Percentiles rank a stretch among this genome's conserved stretches.
phyloP scores from a whole-genome alignment of 352 stramenopile species.

The Phytopythium sindhum region DNA sequence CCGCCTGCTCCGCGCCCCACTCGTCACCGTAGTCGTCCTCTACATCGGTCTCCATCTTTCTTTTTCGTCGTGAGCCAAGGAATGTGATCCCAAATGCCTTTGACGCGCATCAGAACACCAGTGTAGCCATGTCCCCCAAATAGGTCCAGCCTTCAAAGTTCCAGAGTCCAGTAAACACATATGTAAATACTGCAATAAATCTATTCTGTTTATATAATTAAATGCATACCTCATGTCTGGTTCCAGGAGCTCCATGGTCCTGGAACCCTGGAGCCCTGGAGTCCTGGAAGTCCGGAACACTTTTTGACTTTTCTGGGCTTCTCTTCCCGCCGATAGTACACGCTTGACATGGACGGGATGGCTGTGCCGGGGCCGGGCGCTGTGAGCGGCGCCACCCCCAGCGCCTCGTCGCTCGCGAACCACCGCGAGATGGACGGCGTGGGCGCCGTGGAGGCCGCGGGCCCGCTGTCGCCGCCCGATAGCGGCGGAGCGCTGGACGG shows the following conservation, averaged over 20 bases:
- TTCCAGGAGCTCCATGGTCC: background rate
- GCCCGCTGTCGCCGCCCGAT: background rate
- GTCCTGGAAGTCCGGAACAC: background rate
- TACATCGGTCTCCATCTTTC: conserved; percentile 6
- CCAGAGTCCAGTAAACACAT: no score
- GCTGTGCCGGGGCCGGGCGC: background rate
- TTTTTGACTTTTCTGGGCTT: conserved; percentile 4
- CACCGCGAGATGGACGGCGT: background rate
- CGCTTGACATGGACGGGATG: background rate
- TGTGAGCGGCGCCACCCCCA: background rate
- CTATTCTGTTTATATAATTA: background rate
- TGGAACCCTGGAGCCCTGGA: background rate
- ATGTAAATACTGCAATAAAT: no score
- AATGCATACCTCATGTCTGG: no score
- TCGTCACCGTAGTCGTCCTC: conserved; percentile 20
- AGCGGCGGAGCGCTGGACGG: background rate
- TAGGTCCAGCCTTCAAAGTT: background rate
- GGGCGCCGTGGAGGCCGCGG: background rate
- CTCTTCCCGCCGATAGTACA: background rate
- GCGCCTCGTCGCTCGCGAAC: background rate
- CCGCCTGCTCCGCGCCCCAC: conserved; percentile 14
- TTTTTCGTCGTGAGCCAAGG: no score
- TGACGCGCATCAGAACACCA: conserved; percentile 1
- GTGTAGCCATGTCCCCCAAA: conserved; percentile 13
- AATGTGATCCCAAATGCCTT: no score